Percentiles rank a stretch among this genome's conserved stretches.
Evolutionary conservation across 176 grass and related monocot species (phyloP).

Genomic region (Puya raimondii): DNA sequence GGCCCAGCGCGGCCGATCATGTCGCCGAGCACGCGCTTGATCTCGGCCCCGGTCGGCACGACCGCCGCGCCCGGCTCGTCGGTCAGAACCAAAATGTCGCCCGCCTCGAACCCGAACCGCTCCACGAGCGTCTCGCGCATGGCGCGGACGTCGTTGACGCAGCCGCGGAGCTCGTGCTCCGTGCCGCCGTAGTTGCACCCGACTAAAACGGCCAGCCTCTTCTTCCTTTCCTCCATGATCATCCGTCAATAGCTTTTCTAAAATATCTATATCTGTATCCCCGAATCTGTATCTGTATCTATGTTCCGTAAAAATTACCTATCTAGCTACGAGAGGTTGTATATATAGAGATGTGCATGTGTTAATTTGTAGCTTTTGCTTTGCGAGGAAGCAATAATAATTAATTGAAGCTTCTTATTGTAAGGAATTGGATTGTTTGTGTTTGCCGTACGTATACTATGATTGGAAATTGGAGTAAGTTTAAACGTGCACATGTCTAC

Average conservation of each 20-base stretch:
- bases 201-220: slow-evolving; percentile 57
- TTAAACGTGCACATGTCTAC: too few relatives aligned
- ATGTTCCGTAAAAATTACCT: background rate
- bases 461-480: too few relatives aligned
- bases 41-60: slow-evolving; percentile 53
- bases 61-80: slow-evolving; percentile 11
- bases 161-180: slow-evolving; percentile 46
- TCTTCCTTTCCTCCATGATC: slow-evolving; percentile 15
- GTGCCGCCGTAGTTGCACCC: slow-evolving; percentile 79
- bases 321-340: background rate
- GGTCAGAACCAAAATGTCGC: slow-evolving; percentile 49
- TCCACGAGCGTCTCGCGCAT: slow-evolving; percentile 38
- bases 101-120: slow-evolving; percentile 42
- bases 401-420: too few relatives aligned
- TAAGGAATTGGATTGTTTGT: too few relatives aligned
- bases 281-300: too few relatives aligned
- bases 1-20: slow-evolving; percentile 48
- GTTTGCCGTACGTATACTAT: too few relatives aligned
- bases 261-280: too few relatives aligned
- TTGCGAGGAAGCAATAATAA: too few relatives aligned
- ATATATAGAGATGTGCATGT: background rate
- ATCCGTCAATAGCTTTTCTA: too few relatives aligned
- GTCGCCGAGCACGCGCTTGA: slow-evolving; percentile 42
- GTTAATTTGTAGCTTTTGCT: too few relatives aligned
- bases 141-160: slow-evolving; percentile 81